Percentiles rank a stretch among this genome's conserved stretches.
Conservation (phyloP, 345 rosid genomes). For the Hibiscus syriacus region DNA sequence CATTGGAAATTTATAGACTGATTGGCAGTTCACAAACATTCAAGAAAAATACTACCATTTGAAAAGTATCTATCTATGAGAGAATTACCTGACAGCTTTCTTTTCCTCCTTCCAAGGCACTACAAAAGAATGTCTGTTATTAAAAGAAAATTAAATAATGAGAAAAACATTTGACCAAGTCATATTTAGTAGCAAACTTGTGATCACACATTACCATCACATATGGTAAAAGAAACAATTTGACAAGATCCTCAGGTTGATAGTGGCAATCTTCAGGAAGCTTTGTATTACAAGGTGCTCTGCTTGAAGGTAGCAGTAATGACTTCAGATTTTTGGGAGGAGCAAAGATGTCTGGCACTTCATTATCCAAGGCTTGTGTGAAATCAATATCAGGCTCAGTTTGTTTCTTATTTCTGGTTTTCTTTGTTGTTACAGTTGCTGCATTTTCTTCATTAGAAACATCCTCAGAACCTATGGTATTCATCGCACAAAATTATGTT, state of each 20-base stretch:
- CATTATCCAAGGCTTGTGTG: constrained; percentile 62
- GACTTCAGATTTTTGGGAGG: constrained; percentile 82
- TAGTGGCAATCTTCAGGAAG: constrained; percentile 99
- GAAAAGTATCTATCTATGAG: neutral
- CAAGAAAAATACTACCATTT: neutral
- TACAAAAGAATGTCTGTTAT: constrained; percentile 34
- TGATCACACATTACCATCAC: constrained; percentile 45
- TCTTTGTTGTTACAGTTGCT: constrained; percentile 42
- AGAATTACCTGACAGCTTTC: constrained; percentile 53
- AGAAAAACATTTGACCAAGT: neutral
- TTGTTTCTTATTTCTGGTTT: constrained; percentile 55
- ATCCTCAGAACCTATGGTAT: constrained; percentile 38
- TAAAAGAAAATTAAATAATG: constrained; percentile 4
- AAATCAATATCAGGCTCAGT: constrained; percentile 68
- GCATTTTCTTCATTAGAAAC: constrained; percentile 37
- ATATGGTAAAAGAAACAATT: constrained; percentile 78
- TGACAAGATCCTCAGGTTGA: constrained; percentile 86
- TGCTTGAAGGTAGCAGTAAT: constrained; percentile 63
- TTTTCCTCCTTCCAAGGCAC: constrained; percentile 74
- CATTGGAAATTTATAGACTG: neutral
- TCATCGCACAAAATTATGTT: constrained; percentile 6
- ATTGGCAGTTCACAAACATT: constrained; percentile 3
- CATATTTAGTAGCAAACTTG: neutral
- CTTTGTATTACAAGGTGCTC: constrained; percentile 49
- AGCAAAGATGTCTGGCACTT: constrained; percentile 49